Conservation (phyloP, 345 rosid species). For the Microthlaspi erraticum region DNA sequence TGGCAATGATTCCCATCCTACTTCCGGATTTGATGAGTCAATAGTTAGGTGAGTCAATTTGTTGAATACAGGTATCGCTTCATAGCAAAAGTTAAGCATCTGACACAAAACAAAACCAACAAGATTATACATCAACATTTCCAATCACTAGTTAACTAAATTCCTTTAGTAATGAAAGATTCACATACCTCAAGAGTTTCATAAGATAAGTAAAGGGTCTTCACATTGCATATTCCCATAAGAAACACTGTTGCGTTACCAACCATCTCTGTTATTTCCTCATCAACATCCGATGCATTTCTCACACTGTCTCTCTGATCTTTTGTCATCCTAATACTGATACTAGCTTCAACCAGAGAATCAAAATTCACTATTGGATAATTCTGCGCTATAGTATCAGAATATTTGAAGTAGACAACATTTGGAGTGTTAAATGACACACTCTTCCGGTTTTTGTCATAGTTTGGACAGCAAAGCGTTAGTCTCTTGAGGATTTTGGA, state of each 20-base stretch:
- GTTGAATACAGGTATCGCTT: conserved; percentile 30
- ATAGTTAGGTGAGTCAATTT: conserved; percentile 33
- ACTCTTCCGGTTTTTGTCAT: conserved; percentile 19
- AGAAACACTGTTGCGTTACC: conserved; percentile 20
- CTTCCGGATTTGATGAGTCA: conserved; percentile 16
- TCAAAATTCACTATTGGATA: conserved; percentile 25
- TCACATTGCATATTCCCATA: conserved; percentile 42
- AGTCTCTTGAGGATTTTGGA: conserved; percentile 36
- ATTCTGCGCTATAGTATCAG: conserved; percentile 20
- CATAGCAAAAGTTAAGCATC: conserved; percentile 29
- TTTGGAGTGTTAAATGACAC: conserved; percentile 33
- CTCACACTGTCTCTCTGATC: conserved; percentile 28
- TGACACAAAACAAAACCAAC: conserved; percentile 26
- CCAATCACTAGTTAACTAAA: conserved; percentile 1
- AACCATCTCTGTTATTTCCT: conserved; percentile 27
- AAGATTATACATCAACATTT: conserved; percentile 5
- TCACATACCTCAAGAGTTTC: conserved; percentile 37
- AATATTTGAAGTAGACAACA: conserved; percentile 36
- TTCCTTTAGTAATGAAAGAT: neutral
- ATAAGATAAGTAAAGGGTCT: conserved; percentile 37
- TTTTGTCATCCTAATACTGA: conserved; percentile 25
- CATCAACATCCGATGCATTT: conserved; percentile 14
- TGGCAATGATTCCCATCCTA: conserved; percentile 41
- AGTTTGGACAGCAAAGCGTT: conserved; percentile 2
- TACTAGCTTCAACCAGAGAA: conserved; percentile 28